These are phyloP conservation scores for Pichia membranifaciens DNA, from an alignment of 805 yeast species.

Conservation along the genomic window DNA sequence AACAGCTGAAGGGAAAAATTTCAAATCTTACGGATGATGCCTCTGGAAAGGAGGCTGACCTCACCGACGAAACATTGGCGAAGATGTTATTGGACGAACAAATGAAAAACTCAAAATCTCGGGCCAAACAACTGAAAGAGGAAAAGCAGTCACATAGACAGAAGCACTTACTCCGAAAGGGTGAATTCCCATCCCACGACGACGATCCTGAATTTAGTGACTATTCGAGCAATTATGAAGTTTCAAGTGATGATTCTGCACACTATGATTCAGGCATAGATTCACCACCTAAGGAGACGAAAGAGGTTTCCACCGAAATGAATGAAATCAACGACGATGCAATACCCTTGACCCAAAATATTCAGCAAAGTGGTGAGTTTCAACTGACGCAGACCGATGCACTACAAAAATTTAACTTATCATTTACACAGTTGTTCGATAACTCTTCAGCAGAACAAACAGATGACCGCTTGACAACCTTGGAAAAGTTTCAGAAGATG, in stretches of 20 bases:
- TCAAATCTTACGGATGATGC: neutral
- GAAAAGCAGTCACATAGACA: conserved; percentile 13
- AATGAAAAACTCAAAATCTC: conserved; percentile 10
- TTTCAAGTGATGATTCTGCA: conserved; percentile 14
- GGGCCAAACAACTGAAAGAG: conserved; percentile 13
- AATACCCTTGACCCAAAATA: neutral
- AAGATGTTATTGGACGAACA: conserved; percentile 14
- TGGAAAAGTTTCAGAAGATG: conserved; percentile 19
- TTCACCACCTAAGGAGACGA: conserved; percentile 15
- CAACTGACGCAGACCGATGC: conserved; percentile 13
- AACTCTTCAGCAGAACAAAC: conserved; percentile 19
- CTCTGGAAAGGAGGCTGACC: neutral
- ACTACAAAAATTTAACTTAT: conserved; percentile 18
- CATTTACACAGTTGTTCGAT: conserved; percentile 24
- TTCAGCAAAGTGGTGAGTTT: conserved; percentile 9
- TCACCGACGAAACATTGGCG: conserved; percentile 12
- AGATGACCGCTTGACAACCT: conserved; percentile 5
- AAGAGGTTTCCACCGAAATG: conserved; percentile 23
- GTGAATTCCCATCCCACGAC: conserved; percentile 16
- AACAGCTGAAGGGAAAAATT: conserved; percentile 7
- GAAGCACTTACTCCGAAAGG: conserved; percentile 14
- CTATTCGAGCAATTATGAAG: conserved; percentile 22
- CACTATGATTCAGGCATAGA: conserved; percentile 11
- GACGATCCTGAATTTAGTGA: conserved; percentile 30
- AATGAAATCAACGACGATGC: conserved; percentile 22